Conservation (phyloP, 495 filamentous ascomycete genomes). For the Penicillium bovifimosum region DNA sequence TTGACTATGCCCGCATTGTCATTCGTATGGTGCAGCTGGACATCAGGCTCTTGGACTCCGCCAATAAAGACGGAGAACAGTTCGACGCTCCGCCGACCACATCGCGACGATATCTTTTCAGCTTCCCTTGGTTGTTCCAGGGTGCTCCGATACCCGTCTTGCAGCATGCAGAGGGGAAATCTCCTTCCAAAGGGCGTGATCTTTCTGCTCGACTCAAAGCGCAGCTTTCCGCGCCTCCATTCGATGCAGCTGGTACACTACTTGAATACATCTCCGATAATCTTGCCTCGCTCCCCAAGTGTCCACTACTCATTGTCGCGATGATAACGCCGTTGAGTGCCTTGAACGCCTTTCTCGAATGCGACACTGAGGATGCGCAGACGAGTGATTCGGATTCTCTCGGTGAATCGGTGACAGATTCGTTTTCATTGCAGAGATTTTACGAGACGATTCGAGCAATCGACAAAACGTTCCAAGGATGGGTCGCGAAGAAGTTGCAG, state of each 20-base stretch:
- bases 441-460: conserved; percentile 27
- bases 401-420: conserved; percentile 15
- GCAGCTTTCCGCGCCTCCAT: conserved; percentile 21
- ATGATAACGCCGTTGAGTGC: neutral
- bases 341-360: neutral
- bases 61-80: conserved; percentile 21
- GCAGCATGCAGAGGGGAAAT: conserved; percentile 20
- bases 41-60: conserved; percentile 18
- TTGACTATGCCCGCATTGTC: conserved; percentile 30
- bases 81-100: conserved; percentile 20
- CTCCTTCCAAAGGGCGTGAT: conserved; percentile 17
- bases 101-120: conserved; percentile 25
- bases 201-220: conserved; percentile 28
- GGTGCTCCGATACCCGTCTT: conserved; percentile 29
- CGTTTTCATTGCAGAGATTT: conserved; percentile 15
- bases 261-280: neutral
- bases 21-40: conserved; percentile 37
- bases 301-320: neutral
- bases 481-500: conserved; percentile 36
- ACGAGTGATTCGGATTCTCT: neutral
- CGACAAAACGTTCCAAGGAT: conserved; percentile 31
- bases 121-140: conserved; percentile 30
- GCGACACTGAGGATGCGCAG: neutral
- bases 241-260: conserved; percentile 13
- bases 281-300: neutral